Conservation (phyloP, 2,329 filamentous ascomycete genomes). For the Thelonectria rubi region DNA sequence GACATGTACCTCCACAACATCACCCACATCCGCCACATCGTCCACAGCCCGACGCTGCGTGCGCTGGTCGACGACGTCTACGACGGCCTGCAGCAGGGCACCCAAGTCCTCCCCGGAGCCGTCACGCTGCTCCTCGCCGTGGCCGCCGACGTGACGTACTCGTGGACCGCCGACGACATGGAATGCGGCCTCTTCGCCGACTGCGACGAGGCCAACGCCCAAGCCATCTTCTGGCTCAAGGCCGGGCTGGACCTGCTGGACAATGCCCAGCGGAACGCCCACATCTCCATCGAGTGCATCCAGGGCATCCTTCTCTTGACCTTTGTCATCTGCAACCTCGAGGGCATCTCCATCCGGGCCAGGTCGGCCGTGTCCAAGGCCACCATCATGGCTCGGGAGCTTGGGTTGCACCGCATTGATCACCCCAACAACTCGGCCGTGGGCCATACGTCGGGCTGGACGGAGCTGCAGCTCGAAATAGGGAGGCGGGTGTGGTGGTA, state of each 20-base stretch:
- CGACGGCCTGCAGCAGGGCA: conserved; percentile 40
- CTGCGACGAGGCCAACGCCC: conserved; percentile 39
- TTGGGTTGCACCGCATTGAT: conserved; percentile 51
- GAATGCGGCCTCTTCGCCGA: conserved; percentile 34
- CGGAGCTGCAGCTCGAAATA: conserved; percentile 46
- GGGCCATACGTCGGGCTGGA: conserved; percentile 34
- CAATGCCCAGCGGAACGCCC: conserved; percentile 39
- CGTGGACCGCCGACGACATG: conserved; percentile 45
- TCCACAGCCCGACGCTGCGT: conserved; percentile 44
- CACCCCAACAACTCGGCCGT: conserved; percentile 36
- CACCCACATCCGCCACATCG: conserved; percentile 46
- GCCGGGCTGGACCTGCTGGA: conserved; percentile 46
- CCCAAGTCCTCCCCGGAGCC: conserved; percentile 36
- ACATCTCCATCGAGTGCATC: conserved; percentile 45
- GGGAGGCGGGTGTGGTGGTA: conserved; percentile 57
- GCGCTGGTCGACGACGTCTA: conserved; percentile 45
- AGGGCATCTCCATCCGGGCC: conserved; percentile 18
- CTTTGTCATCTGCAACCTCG: conserved; percentile 49
- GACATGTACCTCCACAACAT: conserved; percentile 45
- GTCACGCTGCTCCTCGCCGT: conserved; percentile 44
- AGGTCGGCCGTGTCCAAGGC: conserved; percentile 11
- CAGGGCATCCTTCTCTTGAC: conserved; percentile 49
- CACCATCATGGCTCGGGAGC: conserved; percentile 21
- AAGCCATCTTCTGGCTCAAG: conserved; percentile 44
- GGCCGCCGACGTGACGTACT: conserved; percentile 44